Percentiles rank a stretch among this genome's conserved stretches.
These are phyloP conservation scores for Mimosa pudica DNA, from an alignment of 306 rosid species.

Conservation along the genomic window DNA sequence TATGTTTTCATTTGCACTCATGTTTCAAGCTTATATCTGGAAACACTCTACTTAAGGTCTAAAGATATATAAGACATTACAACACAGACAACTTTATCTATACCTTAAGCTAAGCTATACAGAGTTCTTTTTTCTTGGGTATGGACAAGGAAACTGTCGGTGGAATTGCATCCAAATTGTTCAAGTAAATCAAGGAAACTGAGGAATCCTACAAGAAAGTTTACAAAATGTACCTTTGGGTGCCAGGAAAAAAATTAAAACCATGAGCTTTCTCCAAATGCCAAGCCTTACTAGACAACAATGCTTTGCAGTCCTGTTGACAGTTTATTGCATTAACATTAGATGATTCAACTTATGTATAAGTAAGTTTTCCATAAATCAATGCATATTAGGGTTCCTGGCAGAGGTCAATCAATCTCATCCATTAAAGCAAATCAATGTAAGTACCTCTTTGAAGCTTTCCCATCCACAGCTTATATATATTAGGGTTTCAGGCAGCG, in stretches of 20 bases:
- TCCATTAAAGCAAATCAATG: conserved; percentile 2
- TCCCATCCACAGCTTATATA: conserved; percentile 99
- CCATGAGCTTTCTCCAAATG: conserved; percentile 56
- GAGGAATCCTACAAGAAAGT: background rate
- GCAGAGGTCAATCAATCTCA: conserved; percentile 26
- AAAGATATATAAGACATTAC: background rate
- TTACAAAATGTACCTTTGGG: conserved; percentile 9
- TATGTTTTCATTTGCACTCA: background rate
- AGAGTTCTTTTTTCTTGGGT: background rate
- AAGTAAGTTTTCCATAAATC: too few species aligned
- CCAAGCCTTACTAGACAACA: conserved; percentile 64
- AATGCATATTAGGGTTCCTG: too few species aligned
- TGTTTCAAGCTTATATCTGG: background rate
- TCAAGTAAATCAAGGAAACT: background rate
- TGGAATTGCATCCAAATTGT: background rate
- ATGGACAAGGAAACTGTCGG: background rate
- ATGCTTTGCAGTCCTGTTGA: conserved; percentile 59
- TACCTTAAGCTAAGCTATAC: background rate
- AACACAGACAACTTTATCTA: background rate
- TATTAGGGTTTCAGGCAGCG: conserved; percentile 83
- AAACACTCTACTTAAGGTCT: background rate
- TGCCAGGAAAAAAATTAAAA: conserved; percentile 27
- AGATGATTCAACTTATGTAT: conserved; percentile 4
- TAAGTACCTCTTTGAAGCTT: conserved; percentile 91
- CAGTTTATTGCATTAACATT: conserved; percentile 4